Evolutionary conservation across 129 eudicot genomes (phyloP).

Genomic region (Tagetes erecta): DNA sequence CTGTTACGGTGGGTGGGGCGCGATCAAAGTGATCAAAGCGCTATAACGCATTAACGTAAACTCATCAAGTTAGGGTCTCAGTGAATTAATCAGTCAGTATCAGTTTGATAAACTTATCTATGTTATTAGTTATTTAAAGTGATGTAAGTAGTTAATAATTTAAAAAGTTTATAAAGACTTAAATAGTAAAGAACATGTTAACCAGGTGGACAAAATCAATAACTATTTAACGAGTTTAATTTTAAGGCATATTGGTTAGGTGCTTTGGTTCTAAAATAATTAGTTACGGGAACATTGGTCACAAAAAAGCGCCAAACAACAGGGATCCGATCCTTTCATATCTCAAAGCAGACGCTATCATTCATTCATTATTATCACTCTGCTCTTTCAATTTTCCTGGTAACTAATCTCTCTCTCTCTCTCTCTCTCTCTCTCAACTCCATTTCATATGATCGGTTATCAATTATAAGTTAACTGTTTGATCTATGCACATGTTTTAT

Average conservation of each 20-base stretch:
- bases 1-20: too few species aligned
- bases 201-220: too few species aligned
- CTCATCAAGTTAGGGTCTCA: too few species aligned
- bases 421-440: background rate
- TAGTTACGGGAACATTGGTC: background rate
- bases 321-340: conserved; percentile 19
- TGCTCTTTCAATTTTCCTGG: conserved; percentile 11
- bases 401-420: background rate
- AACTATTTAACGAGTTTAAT: background rate
- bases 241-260: background rate
- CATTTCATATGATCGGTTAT: background rate
- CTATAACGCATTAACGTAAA: too few species aligned
- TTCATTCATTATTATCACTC: conserved; percentile 26
- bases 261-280: background rate
- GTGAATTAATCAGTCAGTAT: too few species aligned
- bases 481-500: background rate
- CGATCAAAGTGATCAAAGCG: too few species aligned
- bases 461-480: conserved; percentile 6
- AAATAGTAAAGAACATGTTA: too few species aligned
- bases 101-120: too few species aligned
- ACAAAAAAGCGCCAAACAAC: conserved; percentile 14
- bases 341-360: conserved; percentile 13
- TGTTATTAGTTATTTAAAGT: too few species aligned
- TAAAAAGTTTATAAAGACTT: too few species aligned
- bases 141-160: too few species aligned